These are phyloP conservation scores for Zea luxurians DNA, from an alignment of 176 grass and related monocot genomes.

Conservation along the genomic window DNA sequence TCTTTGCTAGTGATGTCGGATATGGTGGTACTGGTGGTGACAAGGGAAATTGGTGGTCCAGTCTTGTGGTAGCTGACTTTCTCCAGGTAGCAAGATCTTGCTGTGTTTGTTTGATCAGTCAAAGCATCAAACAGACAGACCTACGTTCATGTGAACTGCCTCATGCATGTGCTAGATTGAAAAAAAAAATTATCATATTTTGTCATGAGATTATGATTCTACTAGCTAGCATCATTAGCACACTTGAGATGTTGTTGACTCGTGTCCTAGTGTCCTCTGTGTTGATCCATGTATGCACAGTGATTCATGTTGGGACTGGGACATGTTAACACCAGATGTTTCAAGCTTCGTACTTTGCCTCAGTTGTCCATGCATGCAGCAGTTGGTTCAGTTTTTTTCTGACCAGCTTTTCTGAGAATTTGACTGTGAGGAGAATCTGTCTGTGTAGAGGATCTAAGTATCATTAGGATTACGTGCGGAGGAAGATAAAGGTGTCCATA, in stretches of 20 bases:
- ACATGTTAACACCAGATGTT: neutral
- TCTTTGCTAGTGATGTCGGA: neutral
- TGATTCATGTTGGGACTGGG: neutral
- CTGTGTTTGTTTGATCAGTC: slow-evolving; percentile 4
- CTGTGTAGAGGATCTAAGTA: too few relatives aligned
- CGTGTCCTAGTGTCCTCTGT: neutral
- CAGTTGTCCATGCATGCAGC: neutral
- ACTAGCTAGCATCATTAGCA: slow-evolving; percentile 11
- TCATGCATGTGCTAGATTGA: slow-evolving; percentile 25
- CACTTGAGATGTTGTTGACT: neutral
- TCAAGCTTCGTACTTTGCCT: neutral
- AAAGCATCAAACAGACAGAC: neutral
- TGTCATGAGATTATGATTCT: slow-evolving; percentile 15
- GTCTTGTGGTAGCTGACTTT: slow-evolving; percentile 35
- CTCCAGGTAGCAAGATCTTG: slow-evolving; percentile 31
- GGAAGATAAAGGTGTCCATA: too few relatives aligned
- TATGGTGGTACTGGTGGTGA: neutral
- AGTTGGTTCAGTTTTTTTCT: too few relatives aligned
- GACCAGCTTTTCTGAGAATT: too few relatives aligned
- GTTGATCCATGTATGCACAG: neutral
- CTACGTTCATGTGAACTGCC: slow-evolving; percentile 37
- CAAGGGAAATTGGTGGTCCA: slow-evolving; percentile 5
- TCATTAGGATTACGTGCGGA: too few relatives aligned
- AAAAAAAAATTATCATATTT: slow-evolving; percentile 6
- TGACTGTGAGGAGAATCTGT: too few relatives aligned